These are phyloP conservation scores for Rhodotorula sp. DNA, from an alignment of 1,284 basidiomycete species.

Conservation along the genomic window DNA sequence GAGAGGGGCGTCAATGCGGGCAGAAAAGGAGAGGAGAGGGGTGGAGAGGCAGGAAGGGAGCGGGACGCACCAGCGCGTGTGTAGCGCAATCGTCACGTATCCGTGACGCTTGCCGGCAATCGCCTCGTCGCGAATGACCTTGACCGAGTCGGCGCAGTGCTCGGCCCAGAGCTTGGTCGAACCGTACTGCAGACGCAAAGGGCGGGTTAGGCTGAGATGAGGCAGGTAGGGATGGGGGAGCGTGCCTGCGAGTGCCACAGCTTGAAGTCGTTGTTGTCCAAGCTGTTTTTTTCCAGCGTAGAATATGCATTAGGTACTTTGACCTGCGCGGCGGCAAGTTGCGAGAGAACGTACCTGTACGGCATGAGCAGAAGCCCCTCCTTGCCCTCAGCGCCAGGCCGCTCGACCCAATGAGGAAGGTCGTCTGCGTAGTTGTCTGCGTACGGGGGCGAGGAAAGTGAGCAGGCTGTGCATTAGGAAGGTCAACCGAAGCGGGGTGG, in stretches of 20 bases:
- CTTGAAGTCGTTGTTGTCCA: constrained; percentile 46
- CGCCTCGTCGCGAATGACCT: constrained; percentile 41
- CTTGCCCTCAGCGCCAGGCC: constrained; percentile 31
- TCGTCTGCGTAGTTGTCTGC: constrained; percentile 46
- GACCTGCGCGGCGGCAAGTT: not conserved
- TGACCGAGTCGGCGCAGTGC: constrained; percentile 47
- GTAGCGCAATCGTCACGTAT: constrained; percentile 34
- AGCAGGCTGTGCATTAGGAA: not conserved
- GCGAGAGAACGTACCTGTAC: constrained; percentile 24
- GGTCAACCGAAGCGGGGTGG: not conserved
- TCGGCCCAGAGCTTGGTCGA: constrained; percentile 48
- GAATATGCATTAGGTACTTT: no score
- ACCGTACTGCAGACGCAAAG: constrained; percentile 45
- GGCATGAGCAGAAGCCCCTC: constrained; percentile 48
- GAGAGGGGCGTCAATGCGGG: no score
- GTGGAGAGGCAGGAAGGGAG: no score
- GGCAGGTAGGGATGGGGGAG: no score
- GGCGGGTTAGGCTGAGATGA: not conserved
- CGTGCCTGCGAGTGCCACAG: not conserved
- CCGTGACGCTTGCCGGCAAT: constrained; percentile 6
- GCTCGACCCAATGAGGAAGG: constrained; percentile 45
- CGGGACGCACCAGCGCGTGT: constrained; percentile 42
- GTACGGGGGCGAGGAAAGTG: not conserved
- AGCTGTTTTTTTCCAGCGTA: no score
- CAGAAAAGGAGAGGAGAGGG: not conserved